phyloP scores from a whole-genome alignment of 1,284 basidiomycete species.

The Microbotryum scabiosae region DNA sequence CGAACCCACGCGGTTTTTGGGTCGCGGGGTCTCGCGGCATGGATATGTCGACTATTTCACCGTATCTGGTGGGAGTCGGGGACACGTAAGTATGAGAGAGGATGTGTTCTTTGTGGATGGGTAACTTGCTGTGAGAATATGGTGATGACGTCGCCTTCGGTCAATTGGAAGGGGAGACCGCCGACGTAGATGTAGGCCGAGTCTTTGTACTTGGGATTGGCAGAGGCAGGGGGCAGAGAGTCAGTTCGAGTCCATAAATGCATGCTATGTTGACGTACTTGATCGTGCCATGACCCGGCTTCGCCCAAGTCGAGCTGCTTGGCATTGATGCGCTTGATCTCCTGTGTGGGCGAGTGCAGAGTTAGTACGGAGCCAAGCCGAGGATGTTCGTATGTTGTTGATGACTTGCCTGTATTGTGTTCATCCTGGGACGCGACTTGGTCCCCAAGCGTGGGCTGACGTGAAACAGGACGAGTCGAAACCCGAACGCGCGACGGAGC shows the following conservation, averaged over 20 bases:
- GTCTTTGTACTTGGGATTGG: constrained; percentile 46
- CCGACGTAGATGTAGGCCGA: constrained; percentile 93
- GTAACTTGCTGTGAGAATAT: constrained; percentile 87
- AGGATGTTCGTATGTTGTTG: too few species aligned
- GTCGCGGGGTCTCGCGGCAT: constrained; percentile 86
- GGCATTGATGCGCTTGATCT: constrained; percentile 89
- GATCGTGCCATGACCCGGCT: constrained; percentile 81
- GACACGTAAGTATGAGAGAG: neutral
- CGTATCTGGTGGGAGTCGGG: constrained; percentile 55
- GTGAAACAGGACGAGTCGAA: too few species aligned
- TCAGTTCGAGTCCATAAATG: neutral
- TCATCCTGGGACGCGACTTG: neutral
- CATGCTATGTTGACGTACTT: neutral
- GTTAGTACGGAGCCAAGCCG: too few species aligned
- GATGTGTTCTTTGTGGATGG: neutral
- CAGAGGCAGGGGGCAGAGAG: neutral
- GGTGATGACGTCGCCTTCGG: constrained; percentile 94
- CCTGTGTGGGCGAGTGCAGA: constrained; percentile 65
- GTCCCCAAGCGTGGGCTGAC: neutral
- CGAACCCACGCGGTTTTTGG: constrained; percentile 82
- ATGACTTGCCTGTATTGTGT: neutral
- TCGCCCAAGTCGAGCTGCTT: constrained; percentile 76
- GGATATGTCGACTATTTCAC: constrained; percentile 90
- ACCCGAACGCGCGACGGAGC: too few species aligned
- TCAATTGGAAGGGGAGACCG: constrained; percentile 73